Percentiles rank a stretch among this genome's conserved stretches.
Evolutionary conservation across 2,329 filamentous ascomycete genomes (phyloP).

Genomic region (Aspergillus sp.): DNA sequence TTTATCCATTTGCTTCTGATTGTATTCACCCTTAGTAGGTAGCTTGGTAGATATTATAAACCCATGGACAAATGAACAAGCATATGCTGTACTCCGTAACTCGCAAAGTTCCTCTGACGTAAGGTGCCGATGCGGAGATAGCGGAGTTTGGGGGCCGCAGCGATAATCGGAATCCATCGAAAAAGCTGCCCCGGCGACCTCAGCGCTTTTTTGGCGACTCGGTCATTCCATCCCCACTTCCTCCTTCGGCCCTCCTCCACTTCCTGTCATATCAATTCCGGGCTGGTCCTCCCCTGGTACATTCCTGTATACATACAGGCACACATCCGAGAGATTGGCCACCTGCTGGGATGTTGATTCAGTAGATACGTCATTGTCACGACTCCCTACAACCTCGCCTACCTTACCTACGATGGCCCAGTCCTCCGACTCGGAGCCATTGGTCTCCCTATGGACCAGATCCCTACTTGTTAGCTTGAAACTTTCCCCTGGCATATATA

Average conservation of each 20-base stretch:
- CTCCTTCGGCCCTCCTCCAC: not conserved
- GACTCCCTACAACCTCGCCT: not conserved
- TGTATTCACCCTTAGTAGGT: slow-evolving; percentile 4
- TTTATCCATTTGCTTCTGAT: slow-evolving; percentile 10
- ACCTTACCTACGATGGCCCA: slow-evolving; percentile 23
- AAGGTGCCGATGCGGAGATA: slow-evolving; percentile 19
- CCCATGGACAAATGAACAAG: slow-evolving; percentile 6
- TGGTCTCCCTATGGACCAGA: slow-evolving; percentile 45
- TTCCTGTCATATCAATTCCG: not conserved
- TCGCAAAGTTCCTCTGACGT: slow-evolving; percentile 2
- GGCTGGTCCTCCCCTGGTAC: not conserved
- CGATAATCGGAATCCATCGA: slow-evolving; percentile 19
- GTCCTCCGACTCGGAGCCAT: slow-evolving; percentile 30
- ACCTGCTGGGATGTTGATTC: not conserved
- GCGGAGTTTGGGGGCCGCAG: slow-evolving; percentile 18
- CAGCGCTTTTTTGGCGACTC: not conserved
- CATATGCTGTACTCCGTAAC: too few species aligned
- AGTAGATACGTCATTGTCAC: not conserved
- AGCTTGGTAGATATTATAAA: slow-evolving; percentile 21
- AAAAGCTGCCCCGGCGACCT: slow-evolving; percentile 3
- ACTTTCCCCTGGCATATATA: not conserved
- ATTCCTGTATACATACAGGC: not conserved
- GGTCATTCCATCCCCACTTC: not conserved
- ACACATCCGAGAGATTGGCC: not conserved
- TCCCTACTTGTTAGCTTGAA: slow-evolving; percentile 38